A percentile compares a stretch with the other conserved stretches of the same genome.
Conservation (phyloP, 805 yeast genomes). For the Candida stauntonica region DNA sequence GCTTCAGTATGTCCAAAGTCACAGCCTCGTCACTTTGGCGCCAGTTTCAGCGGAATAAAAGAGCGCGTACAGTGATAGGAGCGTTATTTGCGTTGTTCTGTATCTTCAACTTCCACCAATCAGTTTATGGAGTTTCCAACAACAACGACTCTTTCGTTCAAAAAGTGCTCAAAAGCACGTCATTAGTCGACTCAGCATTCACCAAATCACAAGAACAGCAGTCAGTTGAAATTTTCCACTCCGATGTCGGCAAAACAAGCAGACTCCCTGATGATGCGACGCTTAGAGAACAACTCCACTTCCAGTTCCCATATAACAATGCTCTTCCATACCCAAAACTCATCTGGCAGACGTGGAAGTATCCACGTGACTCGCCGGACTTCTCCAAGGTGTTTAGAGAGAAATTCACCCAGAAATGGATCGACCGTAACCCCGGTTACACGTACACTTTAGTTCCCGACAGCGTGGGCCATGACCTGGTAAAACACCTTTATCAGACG, state of each 20-base stretch:
- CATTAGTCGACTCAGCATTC: background rate
- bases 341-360: constrained; percentile 96
- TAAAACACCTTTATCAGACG: constrained; percentile 54
- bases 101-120: background rate
- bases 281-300: constrained; percentile 57
- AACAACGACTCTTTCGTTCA: background rate
- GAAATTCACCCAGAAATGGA: constrained; percentile 59
- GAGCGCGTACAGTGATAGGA: background rate
- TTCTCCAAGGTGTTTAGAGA: constrained; percentile 51
- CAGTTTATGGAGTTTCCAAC: background rate
- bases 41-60: background rate
- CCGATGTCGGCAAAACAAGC: constrained; percentile 1
- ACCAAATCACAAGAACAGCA: background rate
- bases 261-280: constrained; percentile 15
- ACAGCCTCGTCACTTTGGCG: background rate
- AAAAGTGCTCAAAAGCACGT: background rate
- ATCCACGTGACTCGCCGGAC: constrained; percentile 46
- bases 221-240: constrained; percentile 7
- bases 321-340: constrained; percentile 62
- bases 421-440: constrained; percentile 51
- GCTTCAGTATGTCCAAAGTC: background rate
- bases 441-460: constrained; percentile 76
- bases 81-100: background rate
- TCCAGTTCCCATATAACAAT: constrained; percentile 72
- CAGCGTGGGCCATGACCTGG: constrained; percentile 50